phyloP scores from a whole-genome alignment of 2,329 filamentous ascomycete genomes.

The Pyricularia grisea region DNA sequence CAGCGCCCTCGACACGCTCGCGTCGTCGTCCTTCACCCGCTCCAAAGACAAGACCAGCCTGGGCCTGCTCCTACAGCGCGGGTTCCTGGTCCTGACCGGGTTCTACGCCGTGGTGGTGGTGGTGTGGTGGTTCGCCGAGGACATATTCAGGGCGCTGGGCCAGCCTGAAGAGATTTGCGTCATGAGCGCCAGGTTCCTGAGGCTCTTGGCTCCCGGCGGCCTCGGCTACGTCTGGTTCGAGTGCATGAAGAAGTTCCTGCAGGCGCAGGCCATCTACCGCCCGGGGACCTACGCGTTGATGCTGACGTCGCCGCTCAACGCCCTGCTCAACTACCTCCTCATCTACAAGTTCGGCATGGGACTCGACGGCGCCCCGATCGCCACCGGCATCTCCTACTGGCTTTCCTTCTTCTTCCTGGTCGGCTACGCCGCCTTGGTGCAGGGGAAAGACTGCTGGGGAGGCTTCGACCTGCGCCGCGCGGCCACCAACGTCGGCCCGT shows the following conservation, averaged over 20 bases:
- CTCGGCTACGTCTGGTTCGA: constrained; percentile 86
- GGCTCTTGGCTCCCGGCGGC: constrained; percentile 67
- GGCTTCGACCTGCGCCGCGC: constrained; percentile 56
- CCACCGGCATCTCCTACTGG: constrained; percentile 83
- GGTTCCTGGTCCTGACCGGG: constrained; percentile 58
- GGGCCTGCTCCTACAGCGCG: constrained; percentile 68
- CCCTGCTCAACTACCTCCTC: constrained; percentile 70
- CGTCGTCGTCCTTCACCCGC: constrained; percentile 73
- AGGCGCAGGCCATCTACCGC: constrained; percentile 82
- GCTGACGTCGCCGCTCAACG: constrained; percentile 74
- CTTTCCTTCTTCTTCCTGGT: constrained; percentile 68
- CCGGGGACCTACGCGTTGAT: constrained; percentile 77
- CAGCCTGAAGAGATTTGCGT: constrained; percentile 70
- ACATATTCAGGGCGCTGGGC: constrained; percentile 63
- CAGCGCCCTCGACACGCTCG: constrained; percentile 77
- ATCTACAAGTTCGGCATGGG: constrained; percentile 63
- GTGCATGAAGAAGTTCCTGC: constrained; percentile 75
- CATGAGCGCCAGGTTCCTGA: constrained; percentile 65
- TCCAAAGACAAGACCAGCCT: constrained; percentile 70
- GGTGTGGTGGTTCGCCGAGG: constrained; percentile 67
- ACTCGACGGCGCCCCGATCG: constrained; percentile 69
- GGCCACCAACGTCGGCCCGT: constrained; percentile 58
- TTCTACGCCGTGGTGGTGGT: constrained; percentile 67
- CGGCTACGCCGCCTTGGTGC: constrained; percentile 61
- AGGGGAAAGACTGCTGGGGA: constrained; percentile 70